A percentile compares a stretch with the other conserved stretches of the same genome.
phyloP scores from a whole-genome alignment of 2,329 filamentous ascomycete genomes.

The Talaromyces amestolkiae region DNA sequence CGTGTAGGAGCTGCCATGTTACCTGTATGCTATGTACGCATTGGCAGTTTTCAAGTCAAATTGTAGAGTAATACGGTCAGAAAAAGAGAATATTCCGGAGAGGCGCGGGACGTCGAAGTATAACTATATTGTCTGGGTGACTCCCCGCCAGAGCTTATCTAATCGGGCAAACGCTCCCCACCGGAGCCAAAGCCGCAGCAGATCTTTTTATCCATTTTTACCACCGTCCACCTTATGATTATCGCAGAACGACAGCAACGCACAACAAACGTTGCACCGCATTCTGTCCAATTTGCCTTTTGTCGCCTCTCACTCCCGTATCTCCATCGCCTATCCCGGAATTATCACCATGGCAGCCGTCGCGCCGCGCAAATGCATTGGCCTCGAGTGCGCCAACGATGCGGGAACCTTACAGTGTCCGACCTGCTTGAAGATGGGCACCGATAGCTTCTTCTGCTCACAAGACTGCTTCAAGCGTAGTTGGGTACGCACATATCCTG shows the following conservation, averaged over 20 bases:
- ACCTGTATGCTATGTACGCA: neutral
- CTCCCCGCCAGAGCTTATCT: neutral
- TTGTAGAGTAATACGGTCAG: neutral
- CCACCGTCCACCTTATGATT: too few relatives aligned
- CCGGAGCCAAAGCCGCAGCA: neutral
- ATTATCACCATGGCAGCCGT: constrained; percentile 28
- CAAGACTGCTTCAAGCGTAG: constrained; percentile 99
- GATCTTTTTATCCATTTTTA: constrained; percentile 4
- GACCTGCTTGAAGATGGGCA: constrained; percentile 85
- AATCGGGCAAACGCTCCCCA: constrained; percentile 6
- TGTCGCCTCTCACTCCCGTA: too few relatives aligned
- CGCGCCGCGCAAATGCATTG: constrained; percentile 60
- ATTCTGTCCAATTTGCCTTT: too few relatives aligned
- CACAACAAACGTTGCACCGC: neutral
- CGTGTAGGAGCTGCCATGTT: constrained; percentile 22
- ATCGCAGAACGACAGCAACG: neutral
- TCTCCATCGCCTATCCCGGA: neutral
- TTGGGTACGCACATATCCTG: constrained; percentile 66
- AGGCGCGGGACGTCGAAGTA: neutral
- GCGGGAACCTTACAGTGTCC: constrained; percentile 87
- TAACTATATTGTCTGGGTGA: neutral
- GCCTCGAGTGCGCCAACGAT: constrained; percentile 80
- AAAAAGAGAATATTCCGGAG: neutral
- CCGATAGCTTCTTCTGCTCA: constrained; percentile 94
- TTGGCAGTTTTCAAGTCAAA: neutral